Evolutionary conservation across 2,329 filamentous ascomycete species (phyloP), one percentile per base, ranked within the genome.

Genomic region (Cladosporium oxysporum): DNA sequence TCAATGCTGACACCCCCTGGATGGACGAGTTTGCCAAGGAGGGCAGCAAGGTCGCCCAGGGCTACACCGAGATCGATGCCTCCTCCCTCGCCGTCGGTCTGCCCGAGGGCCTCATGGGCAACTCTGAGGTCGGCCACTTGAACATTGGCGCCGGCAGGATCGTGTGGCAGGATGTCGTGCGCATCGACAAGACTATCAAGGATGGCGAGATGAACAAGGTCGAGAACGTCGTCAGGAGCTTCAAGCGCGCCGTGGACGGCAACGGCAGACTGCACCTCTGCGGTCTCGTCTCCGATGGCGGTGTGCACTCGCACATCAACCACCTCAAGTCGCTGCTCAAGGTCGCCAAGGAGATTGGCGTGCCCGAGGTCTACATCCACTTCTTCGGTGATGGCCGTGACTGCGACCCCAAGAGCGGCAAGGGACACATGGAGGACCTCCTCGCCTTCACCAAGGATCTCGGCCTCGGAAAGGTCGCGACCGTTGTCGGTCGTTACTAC

Each of bases 331-430:
- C 89, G 66, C 87, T 99, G 44, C 87, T 99, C 71, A 87, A 91
- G 79, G 91, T 95, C 44, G 95, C 95, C 76, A 97, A 97, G 85
- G 89, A 91, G 74, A 88, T 91, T 76, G 88, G 87, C 58, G 87
- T 99, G 37, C 92, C 93, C 72, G 85, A 98, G 75, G 93, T 99
- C 74, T 98, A 90, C 84, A 96, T 99, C 77, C 95, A 99, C 86
- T 98, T 98, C 87, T 98, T 99, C 77, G 95, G 92, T 70, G 95
- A 99, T 81, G 95, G 95, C 73, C 91, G 95, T 79, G 95, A 99
- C 78, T 98, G 94, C 71, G 95, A 99, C 79, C 95, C 95, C 78
- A 97, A 97, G 86, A 97, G 92, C 67, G 91, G 91, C 65, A 89
- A 88, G 57, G 91, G 85, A 58, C 97, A 97, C 81, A 89, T 99